Percentiles rank a stretch among this genome's conserved stretches.
Evolutionary conservation across 352 stramenopile genomes (phyloP).

Genomic region (Phytophthora chlamydospora): DNA sequence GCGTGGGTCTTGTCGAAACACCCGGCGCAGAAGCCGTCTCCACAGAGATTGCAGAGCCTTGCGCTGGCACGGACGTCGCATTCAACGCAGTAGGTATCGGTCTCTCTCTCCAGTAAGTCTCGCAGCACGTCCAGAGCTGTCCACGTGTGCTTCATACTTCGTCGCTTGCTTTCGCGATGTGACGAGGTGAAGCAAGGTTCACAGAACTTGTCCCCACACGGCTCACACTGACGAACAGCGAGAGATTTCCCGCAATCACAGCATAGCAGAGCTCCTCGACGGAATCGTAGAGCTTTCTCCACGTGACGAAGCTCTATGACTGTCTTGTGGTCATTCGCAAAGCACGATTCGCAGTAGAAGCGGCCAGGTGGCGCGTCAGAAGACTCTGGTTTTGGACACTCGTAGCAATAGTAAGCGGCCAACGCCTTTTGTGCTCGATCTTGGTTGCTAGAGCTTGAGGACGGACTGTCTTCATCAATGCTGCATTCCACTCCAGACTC

Average conservation of each 20-base stretch:
- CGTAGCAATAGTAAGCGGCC: slow-evolving; percentile 53
- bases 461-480: slow-evolving; percentile 7
- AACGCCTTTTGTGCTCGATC: slow-evolving; percentile 13
- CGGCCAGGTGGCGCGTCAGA: slow-evolving; percentile 16
- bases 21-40: slow-evolving; percentile 71
- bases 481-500: slow-evolving; percentile 29
- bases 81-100: slow-evolving; percentile 72
- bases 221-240: slow-evolving; percentile 51
- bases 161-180: slow-evolving; percentile 35
- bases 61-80: slow-evolving; percentile 58
- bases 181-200: slow-evolving; percentile 47
- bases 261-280: slow-evolving; percentile 53
- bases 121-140: slow-evolving; percentile 59
- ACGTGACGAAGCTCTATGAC: slow-evolving; percentile 49
- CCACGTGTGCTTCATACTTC: slow-evolving; percentile 43
- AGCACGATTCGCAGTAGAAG: slow-evolving; percentile 79
- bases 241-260: slow-evolving; percentile 55
- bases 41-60: slow-evolving; percentile 77
- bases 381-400: slow-evolving; percentile 19
- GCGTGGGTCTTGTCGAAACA: slow-evolving; percentile 61
- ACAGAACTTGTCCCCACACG: slow-evolving; percentile 74
- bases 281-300: slow-evolving; percentile 55
- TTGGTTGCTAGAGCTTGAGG: slow-evolving; percentile 5
- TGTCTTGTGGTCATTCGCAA: slow-evolving; percentile 51
- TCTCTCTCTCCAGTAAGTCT: slow-evolving; percentile 51